A percentile compares a stretch with the other conserved stretches of the same genome.
These are phyloP conservation scores for Candida tibetensis DNA, from an alignment of 805 yeast species.

Conservation along the genomic window DNA sequence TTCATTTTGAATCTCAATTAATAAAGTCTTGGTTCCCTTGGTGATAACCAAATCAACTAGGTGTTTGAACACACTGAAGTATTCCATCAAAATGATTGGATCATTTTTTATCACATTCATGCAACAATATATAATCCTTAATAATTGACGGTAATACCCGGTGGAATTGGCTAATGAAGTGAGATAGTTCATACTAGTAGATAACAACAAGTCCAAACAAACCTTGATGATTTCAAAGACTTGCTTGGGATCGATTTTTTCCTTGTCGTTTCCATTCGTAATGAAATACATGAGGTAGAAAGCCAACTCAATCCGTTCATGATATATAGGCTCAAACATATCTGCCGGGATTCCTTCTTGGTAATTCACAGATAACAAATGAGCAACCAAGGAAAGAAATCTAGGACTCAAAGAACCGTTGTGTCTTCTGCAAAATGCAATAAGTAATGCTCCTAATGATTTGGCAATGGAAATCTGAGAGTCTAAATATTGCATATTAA, in stretches of 20 bases:
- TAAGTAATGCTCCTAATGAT: conserved; percentile 74
- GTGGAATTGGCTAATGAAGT: conserved; percentile 38
- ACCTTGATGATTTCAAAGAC: conserved; percentile 43
- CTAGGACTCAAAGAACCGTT: conserved; percentile 27
- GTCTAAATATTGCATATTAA: conserved; percentile 59
- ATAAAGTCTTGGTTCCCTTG: conserved; percentile 59
- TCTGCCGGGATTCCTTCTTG: conserved; percentile 51
- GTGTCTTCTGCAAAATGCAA: conserved; percentile 55
- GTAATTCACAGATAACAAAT: conserved; percentile 50
- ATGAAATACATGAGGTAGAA: conserved; percentile 49
- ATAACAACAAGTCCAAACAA: conserved; percentile 44
- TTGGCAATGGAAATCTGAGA: conserved; percentile 70
- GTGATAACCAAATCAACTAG: conserved; percentile 64
- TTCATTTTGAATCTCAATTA: conserved; percentile 57
- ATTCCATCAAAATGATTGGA: conserved; percentile 38
- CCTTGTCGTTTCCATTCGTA: conserved; percentile 24
- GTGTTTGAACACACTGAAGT: conserved; percentile 51
- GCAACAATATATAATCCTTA: conserved; percentile 54
- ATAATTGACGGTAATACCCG: conserved; percentile 55
- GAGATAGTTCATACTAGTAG: conserved; percentile 49
- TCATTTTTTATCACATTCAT: conserved; percentile 44
- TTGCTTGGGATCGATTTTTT: conserved; percentile 26
- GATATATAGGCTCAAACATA: conserved; percentile 48
- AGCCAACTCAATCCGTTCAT: conserved; percentile 65
- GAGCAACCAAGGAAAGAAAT: conserved; percentile 36